phyloP scores from a whole-genome alignment of 768 basidiomycete genomes.

The Sporobolomyces roseus region DNA sequence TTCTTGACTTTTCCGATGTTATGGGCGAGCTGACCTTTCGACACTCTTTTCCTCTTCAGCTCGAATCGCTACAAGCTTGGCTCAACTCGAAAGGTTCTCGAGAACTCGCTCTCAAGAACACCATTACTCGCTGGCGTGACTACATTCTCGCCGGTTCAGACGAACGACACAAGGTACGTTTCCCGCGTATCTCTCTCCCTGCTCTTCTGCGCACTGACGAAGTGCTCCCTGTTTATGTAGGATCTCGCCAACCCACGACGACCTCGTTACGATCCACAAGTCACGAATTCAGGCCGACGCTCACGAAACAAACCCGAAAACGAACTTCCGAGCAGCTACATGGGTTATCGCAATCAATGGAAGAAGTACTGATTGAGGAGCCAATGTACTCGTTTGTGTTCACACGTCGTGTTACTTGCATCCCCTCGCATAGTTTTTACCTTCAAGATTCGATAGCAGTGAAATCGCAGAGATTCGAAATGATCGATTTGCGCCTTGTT shows the following conservation, averaged over 20 bases:
- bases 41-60: conserved; percentile 53
- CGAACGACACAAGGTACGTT: conserved; percentile 49
- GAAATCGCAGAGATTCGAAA: too few relatives aligned
- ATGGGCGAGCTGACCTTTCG: conserved; percentile 13
- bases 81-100: conserved; percentile 86
- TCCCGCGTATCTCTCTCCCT: neutral
- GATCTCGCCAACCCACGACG: conserved; percentile 21
- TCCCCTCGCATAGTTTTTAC: too few relatives aligned
- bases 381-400: too few relatives aligned
- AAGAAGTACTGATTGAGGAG: conserved; percentile 30
- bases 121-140: conserved; percentile 75
- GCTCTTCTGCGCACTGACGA: neutral
- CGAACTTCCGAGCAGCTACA: conserved; percentile 12
- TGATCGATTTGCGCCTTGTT: too few relatives aligned
- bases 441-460: too few relatives aligned
- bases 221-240: neutral
- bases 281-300: neutral
- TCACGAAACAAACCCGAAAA: conserved; percentile 14
- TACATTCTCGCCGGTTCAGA: conserved; percentile 75
- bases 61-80: conserved; percentile 81
- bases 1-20: neutral
- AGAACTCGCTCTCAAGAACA: conserved; percentile 72
- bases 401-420: too few relatives aligned
- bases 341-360: conserved; percentile 18
- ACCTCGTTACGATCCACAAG: conserved; percentile 20